These are phyloP conservation scores for Trypanosoma brucei DNA, from an alignment of 208 protist genomes.

Conservation along the genomic window DNA sequence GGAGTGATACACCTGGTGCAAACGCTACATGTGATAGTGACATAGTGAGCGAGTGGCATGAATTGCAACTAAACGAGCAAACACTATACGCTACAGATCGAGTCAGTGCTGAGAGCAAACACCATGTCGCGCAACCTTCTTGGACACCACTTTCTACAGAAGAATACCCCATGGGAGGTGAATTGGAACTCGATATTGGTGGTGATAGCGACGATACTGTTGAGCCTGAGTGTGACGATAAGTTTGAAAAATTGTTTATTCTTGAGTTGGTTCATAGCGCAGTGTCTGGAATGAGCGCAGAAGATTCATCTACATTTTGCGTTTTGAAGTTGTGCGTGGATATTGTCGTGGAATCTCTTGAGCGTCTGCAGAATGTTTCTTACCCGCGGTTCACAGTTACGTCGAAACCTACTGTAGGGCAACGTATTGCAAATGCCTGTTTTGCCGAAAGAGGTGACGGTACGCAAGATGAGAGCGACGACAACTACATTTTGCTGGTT, in stretches of 20 bases:
- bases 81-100: neutral
- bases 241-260: conserved; percentile 5
- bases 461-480: neutral
- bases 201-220: neutral
- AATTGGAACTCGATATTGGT: conserved; percentile 14
- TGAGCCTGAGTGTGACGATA: neutral
- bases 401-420: too few species aligned
- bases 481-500: conserved; percentile 18
- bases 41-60: conserved; percentile 1
- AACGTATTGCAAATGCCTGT: too few species aligned
- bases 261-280: conserved; percentile 4
- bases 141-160: too few species aligned
- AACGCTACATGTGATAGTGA: neutral
- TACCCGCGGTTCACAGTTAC: too few species aligned
- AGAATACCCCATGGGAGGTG: neutral
- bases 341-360: too few species aligned
- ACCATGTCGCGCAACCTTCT: too few species aligned
- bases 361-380: too few species aligned
- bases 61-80: conserved; percentile 6
- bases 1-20: neutral
- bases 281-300: too few species aligned
- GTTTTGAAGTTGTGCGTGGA: too few species aligned
- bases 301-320: too few species aligned
- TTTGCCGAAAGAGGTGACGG: too few species aligned
- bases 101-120: too few species aligned